Conservation (phyloP, 2,329 filamentous ascomycete genomes). For the Epicoccum sorghinum region DNA sequence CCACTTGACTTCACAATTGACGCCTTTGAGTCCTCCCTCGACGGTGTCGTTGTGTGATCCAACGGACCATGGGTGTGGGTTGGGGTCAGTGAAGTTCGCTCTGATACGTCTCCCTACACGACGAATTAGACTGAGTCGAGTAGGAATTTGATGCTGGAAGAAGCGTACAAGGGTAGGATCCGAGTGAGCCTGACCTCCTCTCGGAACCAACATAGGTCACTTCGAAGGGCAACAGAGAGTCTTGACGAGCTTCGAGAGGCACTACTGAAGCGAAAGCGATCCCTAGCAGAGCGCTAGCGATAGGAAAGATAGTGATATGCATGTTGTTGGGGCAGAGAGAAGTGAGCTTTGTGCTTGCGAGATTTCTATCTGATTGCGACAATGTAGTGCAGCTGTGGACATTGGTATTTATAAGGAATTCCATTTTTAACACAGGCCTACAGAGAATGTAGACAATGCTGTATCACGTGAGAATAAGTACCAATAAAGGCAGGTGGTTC, state of each 20-base stretch:
- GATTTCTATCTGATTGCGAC: background rate
- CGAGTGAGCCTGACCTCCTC: no score
- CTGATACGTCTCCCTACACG: conserved; percentile 8
- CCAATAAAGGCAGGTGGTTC: conserved; percentile 4
- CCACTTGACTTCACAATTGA: conserved; percentile 24
- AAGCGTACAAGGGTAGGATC: background rate
- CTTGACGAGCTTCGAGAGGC: background rate
- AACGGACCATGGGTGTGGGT: conserved; percentile 3
- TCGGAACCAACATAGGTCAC: background rate
- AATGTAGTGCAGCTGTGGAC: background rate
- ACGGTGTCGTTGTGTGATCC: conserved; percentile 1
- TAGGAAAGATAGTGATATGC: background rate
- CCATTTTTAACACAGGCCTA: background rate
- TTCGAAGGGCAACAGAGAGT: conserved; percentile 3
- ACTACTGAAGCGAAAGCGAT: background rate
- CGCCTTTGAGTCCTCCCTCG: conserved; percentile 9
- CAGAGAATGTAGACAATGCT: background rate
- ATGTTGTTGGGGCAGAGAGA: background rate
- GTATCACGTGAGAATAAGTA: background rate
- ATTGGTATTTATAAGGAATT: background rate
- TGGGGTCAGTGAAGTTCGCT: conserved; percentile 24
- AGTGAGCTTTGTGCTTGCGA: background rate
- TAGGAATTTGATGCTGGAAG: background rate
- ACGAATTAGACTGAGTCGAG: background rate
- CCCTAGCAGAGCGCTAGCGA: background rate